A percentile compares a stretch with the other conserved stretches of the same genome.
Conservation (phyloP, 176 grass and related monocot species). For the Carex pumila region DNA sequence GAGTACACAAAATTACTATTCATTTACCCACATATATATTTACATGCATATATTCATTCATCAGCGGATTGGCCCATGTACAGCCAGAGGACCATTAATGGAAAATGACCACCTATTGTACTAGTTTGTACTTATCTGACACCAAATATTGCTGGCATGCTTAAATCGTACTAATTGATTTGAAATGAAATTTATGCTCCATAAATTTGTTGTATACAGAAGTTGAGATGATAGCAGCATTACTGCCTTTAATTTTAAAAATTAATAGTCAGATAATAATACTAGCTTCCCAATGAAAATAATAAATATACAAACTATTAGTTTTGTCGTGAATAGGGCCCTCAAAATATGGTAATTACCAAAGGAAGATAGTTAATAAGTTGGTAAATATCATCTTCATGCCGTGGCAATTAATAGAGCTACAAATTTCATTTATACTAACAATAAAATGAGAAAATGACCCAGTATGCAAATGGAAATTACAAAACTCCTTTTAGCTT, state of each 20-base stretch:
- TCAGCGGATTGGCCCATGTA: background rate
- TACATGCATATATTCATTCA: slow-evolving; percentile 14
- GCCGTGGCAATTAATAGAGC: background rate
- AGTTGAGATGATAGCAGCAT: background rate
- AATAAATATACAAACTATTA: background rate
- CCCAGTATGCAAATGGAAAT: background rate
- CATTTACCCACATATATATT: background rate
- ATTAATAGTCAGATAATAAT: background rate
- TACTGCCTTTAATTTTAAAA: background rate
- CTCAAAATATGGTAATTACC: background rate
- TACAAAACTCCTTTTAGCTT: background rate
- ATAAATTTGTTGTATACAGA: background rate
- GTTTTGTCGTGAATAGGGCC: background rate
- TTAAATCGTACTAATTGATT: background rate
- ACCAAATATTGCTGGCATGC: background rate
- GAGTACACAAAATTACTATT: slow-evolving; percentile 7
- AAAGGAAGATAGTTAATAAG: background rate
- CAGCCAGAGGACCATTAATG: background rate
- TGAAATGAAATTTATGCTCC: background rate
- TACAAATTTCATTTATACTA: background rate
- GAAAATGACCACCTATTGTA: background rate
- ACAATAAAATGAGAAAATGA: background rate
- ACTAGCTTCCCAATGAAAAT: background rate
- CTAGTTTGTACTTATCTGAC: background rate
- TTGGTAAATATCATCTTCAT: background rate